A percentile compares a stretch with the other conserved stretches of the same genome.
Conservation (phyloP, 192 early-diverging fungal species). For the Mycoemilia scoparia region DNA sequence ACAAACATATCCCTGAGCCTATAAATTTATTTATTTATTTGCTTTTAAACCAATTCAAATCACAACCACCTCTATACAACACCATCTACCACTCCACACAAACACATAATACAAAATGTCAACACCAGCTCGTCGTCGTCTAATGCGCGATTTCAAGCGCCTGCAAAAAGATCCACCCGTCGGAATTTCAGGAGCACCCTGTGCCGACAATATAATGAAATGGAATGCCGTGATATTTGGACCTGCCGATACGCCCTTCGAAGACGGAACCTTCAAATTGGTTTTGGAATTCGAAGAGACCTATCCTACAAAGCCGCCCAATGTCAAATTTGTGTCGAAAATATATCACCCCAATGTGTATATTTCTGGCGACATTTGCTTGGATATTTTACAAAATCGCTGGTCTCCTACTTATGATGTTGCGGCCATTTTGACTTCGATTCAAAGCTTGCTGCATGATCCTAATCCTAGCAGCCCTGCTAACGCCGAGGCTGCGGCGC, state of each 20-base stretch:
- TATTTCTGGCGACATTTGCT: conserved; percentile 88
- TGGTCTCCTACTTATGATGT: conserved; percentile 97
- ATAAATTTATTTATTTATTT: not conserved
- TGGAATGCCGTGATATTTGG: conserved; percentile 99
- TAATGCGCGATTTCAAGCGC: conserved; percentile 97
- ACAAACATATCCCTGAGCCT: not conserved
- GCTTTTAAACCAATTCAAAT: not conserved
- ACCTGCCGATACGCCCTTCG: conserved; percentile 89
- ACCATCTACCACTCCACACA: not conserved
- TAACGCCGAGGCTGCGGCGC: conserved; percentile 85
- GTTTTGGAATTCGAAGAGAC: conserved; percentile 88
- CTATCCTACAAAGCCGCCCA: conserved; percentile 95
- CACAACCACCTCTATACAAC: not conserved
- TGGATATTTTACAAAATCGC: conserved; percentile 95
- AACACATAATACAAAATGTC: conserved; percentile 44
- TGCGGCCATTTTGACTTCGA: conserved; percentile 80
- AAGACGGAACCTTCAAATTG: conserved; percentile 94
- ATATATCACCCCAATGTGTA: conserved; percentile 99
- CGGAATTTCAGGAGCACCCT: conserved; percentile 74
- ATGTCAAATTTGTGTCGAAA: conserved; percentile 77
- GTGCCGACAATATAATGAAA: conserved; percentile 88
- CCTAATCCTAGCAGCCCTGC: conserved; percentile 94
- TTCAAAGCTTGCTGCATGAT: conserved; percentile 91
- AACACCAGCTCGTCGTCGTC: conserved; percentile 75
- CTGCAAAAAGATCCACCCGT: conserved; percentile 86